Base-by-base conservation (phyloP, 2,329 filamentous ascomycete species). In the Venturia effusa region DNA sequence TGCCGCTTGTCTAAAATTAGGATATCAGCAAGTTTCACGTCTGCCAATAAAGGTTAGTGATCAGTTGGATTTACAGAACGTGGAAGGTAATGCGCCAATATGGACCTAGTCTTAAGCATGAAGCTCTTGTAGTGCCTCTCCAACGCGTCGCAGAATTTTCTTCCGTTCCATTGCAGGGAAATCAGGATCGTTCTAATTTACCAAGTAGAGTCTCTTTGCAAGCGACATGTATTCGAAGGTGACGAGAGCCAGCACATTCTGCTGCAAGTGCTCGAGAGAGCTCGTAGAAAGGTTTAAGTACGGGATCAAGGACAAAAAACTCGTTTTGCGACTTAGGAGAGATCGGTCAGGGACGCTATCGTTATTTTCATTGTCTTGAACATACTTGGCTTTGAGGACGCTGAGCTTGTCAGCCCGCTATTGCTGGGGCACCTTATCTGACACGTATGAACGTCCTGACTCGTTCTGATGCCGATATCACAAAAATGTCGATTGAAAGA, bases 1-100 rank as follows among this genome's bases (percentile, higher is more conserved):
- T 64, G 63, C 75, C 71, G 65, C 64, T 65, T 60, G 67, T 73
- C 71, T 70, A 77, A 65, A 30, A 76, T 64, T 11, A 76, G 66
- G 59, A 77, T 72, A 64, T 77, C 75, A 61, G 76, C 72, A 24
- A 72, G 74, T 66, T 76, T 76, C 22, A 77, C 68, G 70, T 77
- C 75, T 76, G 64, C 63, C 43, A 66, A 68, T 48, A 61, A 60
- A 62, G 30, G 67, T 69, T 67, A 57, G 65, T 71, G 61, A 70
- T 67, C 68, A 66, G 64, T 67, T 19, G 66, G 37, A 19, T 67
- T 64, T 68, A 19, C 64, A 22, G 39, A 66, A 59, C 65, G 19
- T 40, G 55, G 61, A 67, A 19, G 34, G 34, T 11, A 66, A 64
- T 37, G 59, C 74, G 75, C 73, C 72, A 43, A 71, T 68, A 64